Evolutionary conservation across 1,284 basidiomycete genomes (phyloP), one percentile per base, ranked within the genome.

Genomic region (Microbotryomycetes sp.): DNA sequence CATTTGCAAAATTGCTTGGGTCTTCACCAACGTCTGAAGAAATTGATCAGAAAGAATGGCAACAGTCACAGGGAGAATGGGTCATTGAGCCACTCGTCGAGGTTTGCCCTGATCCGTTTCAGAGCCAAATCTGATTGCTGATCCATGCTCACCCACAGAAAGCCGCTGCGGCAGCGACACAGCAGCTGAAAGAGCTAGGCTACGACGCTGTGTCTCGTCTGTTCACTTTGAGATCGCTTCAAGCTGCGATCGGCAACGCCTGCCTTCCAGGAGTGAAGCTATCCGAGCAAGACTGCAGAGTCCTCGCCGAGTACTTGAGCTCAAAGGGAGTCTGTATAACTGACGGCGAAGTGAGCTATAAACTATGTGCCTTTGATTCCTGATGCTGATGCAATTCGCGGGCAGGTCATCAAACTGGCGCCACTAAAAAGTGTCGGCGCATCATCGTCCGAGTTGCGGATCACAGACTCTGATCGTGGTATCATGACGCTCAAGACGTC

Each of bases 1-100:
- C 63, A 1, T 49, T 70, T n/a, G 54, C 52, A 4, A 58, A 54
- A 24, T 55, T 67, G 45, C 47, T 53, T 30, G 66, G 56, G 35
- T 54, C 35, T 13, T 41, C 46, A 26, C 11, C 35, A 18, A 11
- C 35, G 35, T 41, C 59, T 7, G 66, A 66, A 21, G 26, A 45
- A 13, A 61, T 59, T 0, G 68, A 69, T 26, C 60, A 67, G n/a
- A 63, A 61, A 6, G 65, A 68, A 45, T 71, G 70, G 70, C 56
- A 30, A 16, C 48, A 50, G 3, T 26, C 63, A 2, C 41, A 61
- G 13, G 70, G 70, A 13, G 63, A 61, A 16, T 71, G 62, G 56
- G 68, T 70, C n/a, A 57, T 70, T n/a, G 57, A 60, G 16, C 63
- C 65, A 9, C 57, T 68, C 5, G 59, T 71, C 46, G 62, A 71